Evolutionary conservation across 176 grass and related monocot species (phyloP), one percentile per base, ranked within the genome.

Genomic region (Bonia amplexicaulis): DNA sequence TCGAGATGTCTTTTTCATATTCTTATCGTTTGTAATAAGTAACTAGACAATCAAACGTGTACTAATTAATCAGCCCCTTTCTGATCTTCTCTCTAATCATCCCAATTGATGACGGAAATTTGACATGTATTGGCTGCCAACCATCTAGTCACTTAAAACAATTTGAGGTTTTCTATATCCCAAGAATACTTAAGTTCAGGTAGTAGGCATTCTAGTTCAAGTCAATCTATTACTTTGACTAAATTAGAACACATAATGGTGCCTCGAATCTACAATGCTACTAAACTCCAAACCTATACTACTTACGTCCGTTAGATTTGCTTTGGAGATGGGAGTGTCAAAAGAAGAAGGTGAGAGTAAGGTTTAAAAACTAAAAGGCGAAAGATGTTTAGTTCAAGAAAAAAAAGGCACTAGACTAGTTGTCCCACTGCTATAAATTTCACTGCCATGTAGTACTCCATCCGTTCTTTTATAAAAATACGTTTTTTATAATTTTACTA

Each of bases 101-200:
- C 84, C 35, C 14, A 79, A 71, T 23, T 66, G 25, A 45, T 65
- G 85, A 76, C 76, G 26, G 25, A 37, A 20, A 4, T 52, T 84
- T 80, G 89, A 85, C 76, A 70, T 71, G 76, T 33, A 88, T 76
- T 57, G 89, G 20, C 55, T 80, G 81, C 89, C 85, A 85, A 91
- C 81, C 89, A 71, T 58, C 25, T 66, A 5, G 14, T 44, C 49
- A 37, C 69, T 49, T 69, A 33, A 74, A 78, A n/a, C 73, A 42
- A 53, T 27, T 13, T 66, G 15, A 71, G 37, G 26, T 65, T 82
- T 73, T 76, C 6, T 69, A 3, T 51, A 37, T 16, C 48, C 12
- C 9, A 40, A 53, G 57, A 25, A 76, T 82, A 37, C 6, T 73
- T 66, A 25, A 39, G 55, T 58, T 55, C 12, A 29, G 23, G 39